Evolutionary conservation across 2,329 filamentous ascomycete species (phyloP), one percentile per base, ranked within the genome.

Genomic region (Aureobasidium mangrovei): DNA sequence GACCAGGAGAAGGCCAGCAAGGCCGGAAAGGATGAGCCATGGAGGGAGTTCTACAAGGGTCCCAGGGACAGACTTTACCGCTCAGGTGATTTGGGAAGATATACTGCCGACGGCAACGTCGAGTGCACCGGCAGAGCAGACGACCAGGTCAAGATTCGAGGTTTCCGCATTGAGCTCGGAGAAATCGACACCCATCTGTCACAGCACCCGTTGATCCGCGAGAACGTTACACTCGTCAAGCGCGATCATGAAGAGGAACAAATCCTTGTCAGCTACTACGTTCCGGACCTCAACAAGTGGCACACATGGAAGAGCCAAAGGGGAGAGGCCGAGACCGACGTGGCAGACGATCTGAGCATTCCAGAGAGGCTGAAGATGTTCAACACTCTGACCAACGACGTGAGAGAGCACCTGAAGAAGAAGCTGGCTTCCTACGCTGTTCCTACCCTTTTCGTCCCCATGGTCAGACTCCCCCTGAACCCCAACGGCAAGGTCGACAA

Each of bases 101-200:
- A 87, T 64, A 80, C 82, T 49, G 75, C 78, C 2, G 77, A 82
- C 42, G 88, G 87, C 35, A 83, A 85, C 60, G 85, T 89, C 8
- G 85, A 86, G 64, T 87, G 83, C 64, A 84, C 86, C 7, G 91
- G 91, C 26, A 79, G 93, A 56, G 83, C 83, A 27, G 91, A 97
- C 65, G 80, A 85, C 61, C 91, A 97, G 67, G 88, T 96, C 73
- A 98, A 97, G 76, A 91, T 97, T 60, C 85, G 93, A 57, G 91
- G 91, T 1, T 97, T 96, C 77, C 80, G 91, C 58, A 95, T 98
- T 61, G 93, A 98, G 72, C 82, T 97, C 43, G 86, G 85, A 59
- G 93, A 97, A 61, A 96, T 97, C 61, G 91, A 97, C 69, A 86
- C 78, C 40, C 85, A 95, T 67, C 73, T 96, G 44, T 86, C 82